Base-by-base conservation (phyloP, 2,329 filamentous ascomycete species). In the Diaporthe batatas region DNA sequence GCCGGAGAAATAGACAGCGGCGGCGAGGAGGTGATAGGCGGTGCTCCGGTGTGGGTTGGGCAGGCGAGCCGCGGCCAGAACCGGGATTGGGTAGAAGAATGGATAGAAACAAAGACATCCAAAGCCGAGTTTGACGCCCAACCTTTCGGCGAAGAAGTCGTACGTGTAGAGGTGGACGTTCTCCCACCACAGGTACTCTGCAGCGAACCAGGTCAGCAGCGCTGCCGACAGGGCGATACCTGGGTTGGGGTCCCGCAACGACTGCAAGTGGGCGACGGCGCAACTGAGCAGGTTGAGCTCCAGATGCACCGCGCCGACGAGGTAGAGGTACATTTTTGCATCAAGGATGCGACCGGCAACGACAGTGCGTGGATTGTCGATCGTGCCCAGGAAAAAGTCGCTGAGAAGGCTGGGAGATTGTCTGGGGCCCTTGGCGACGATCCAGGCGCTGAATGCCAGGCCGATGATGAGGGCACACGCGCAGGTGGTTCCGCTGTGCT, bases 151-250 rank as follows among this genome's bases (percentile, higher is more conserved):
- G n/a, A 73, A 71, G 25, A 73, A 54, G 44, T 73, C 72, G 58
- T 73, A 73, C 23, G 72, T 73, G 72, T 71, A 73, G 6, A 73
- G 68, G 58, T 73, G 72, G 39, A 73, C 72, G 51, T 73, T 67
- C 54, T 73, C 72, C 49, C 68, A 73, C 25, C 44, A 71, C 44
- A 73, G 34, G 68, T 73, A 73, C 51, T 73, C 72, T 51, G 58
- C 57, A 32, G 67, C 72, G 34, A 73, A 73, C 72, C 72, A 73
- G 25, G 51, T 67, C n/a, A 73, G 68, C 10, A 73, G 14, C n/a
- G 47, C 58, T 5, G 72, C 72, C 51, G 68, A 59, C 29, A 73
- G 68, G 12, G 53, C 39, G 34, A 67, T 49, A 21, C 72, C 72
- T 14, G 72, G 72, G 68, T 59, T 71, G 2, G 59, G 44, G 49